phyloP scores from a whole-genome alignment of 495 filamentous ascomycete genomes.

The Aspergillus avenaceus region DNA sequence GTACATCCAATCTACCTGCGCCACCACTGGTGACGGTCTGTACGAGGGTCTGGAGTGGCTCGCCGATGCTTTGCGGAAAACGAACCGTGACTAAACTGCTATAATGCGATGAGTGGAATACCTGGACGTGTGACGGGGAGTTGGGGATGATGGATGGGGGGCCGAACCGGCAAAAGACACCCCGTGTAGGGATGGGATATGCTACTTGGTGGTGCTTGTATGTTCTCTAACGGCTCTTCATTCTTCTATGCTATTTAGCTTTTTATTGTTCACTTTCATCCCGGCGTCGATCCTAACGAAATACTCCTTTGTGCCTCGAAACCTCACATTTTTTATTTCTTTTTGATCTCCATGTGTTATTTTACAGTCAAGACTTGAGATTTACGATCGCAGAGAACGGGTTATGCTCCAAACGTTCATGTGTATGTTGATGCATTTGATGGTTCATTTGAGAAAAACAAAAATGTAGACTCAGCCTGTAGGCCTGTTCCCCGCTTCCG shows the following conservation, averaged over 20 bases:
- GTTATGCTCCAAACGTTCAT: conserved; percentile 2
- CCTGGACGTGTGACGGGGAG: conserved; percentile 39
- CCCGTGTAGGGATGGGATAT: conserved; percentile 25
- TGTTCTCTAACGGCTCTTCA: conserved; percentile 37
- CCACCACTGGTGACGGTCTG: conserved; percentile 98
- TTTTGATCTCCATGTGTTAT: conserved; percentile 3
- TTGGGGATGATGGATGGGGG: conserved; percentile 40
- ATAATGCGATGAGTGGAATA: conserved; percentile 39
- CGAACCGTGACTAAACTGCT: conserved; percentile 69
- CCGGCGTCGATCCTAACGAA: conserved; percentile 31
- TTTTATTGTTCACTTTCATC: conserved; percentile 38
- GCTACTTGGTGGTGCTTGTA: conserved; percentile 36
- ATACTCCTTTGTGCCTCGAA: conserved; percentile 18
- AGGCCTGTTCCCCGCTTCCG: no score
- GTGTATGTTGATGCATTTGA: background rate
- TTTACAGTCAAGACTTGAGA: conserved; percentile 8
- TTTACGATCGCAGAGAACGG: conserved; percentile 3
- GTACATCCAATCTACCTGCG: conserved; percentile 99
- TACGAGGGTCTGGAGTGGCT: conserved; percentile 99
- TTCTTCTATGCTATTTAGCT: conserved; percentile 45
- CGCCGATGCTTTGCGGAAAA: conserved; percentile 89
- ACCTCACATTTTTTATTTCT: conserved; percentile 10
- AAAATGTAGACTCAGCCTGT: conserved; percentile 8
- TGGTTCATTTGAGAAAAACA: no score
- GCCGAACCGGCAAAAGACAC: conserved; percentile 27